Conservation (phyloP, 2,329 filamentous ascomycete species). For the Alternaria conjuncta region DNA sequence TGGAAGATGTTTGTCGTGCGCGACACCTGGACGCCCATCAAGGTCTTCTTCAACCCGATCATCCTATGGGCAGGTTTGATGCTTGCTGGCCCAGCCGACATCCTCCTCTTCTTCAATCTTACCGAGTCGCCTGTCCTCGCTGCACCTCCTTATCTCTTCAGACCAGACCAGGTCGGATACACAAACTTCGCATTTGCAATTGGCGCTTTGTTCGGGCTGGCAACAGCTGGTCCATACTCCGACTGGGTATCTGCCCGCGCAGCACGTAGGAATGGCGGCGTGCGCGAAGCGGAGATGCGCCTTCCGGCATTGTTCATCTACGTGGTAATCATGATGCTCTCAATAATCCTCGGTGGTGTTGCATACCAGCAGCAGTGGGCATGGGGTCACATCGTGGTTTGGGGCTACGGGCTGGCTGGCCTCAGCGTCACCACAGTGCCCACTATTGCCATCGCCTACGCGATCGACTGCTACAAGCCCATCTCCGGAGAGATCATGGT, state of each 20-base stretch:
- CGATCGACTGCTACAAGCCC: slow-evolving; percentile 56
- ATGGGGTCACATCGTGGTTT: slow-evolving; percentile 57
- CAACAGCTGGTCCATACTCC: slow-evolving; percentile 61
- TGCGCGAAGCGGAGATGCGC: slow-evolving; percentile 66
- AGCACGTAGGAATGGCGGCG: slow-evolving; percentile 60
- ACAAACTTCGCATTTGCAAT: slow-evolving; percentile 56
- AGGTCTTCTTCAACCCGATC: slow-evolving; percentile 56
- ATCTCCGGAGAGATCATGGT: slow-evolving; percentile 57
- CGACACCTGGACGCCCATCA: slow-evolving; percentile 50
- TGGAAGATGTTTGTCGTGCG: slow-evolving; percentile 53
- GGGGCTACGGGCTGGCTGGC: slow-evolving; percentile 56
- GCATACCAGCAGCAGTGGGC: slow-evolving; percentile 58
- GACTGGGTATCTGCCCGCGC: slow-evolving; percentile 64
- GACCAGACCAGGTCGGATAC: slow-evolving; percentile 54
- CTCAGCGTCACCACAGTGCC: slow-evolving; percentile 52
- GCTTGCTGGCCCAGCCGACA: slow-evolving; percentile 47
- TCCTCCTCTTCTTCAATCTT: slow-evolving; percentile 59
- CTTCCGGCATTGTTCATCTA: slow-evolving; percentile 56
- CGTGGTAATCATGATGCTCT: slow-evolving; percentile 58
- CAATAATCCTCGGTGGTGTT: slow-evolving; percentile 56
- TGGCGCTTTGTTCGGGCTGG: slow-evolving; percentile 62
- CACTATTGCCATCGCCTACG: slow-evolving; percentile 54
- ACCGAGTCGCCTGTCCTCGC: slow-evolving; percentile 57
- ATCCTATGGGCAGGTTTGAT: slow-evolving; percentile 47
- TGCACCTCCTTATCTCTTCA: slow-evolving; percentile 56